Conservation (phyloP, 1,284 basidiomycete genomes). For the Megacollybia platyphylla region DNA sequence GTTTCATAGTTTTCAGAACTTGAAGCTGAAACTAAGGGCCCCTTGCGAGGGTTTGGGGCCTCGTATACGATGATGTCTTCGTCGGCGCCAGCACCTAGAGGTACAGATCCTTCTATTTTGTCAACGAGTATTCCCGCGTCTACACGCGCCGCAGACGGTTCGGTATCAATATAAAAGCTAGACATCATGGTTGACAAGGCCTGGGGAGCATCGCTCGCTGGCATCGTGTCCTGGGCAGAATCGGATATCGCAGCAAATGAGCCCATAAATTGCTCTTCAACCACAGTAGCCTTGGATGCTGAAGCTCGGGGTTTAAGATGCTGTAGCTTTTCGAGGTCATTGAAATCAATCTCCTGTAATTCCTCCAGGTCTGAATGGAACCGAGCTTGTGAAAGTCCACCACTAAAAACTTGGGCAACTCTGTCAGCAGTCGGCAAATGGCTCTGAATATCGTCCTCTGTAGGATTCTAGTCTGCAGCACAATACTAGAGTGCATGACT, state of each 20-base stretch:
- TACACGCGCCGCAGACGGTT: slow-evolving; percentile 1
- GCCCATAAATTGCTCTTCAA: slow-evolving; percentile 31
- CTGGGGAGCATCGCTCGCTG: not conserved
- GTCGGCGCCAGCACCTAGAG: slow-evolving; percentile 31
- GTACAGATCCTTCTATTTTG: slow-evolving; percentile 9
- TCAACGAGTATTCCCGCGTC: not conserved
- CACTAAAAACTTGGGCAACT: slow-evolving; percentile 46
- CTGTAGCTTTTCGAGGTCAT: slow-evolving; percentile 36
- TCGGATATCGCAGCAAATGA: slow-evolving; percentile 7
- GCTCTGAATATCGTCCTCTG: slow-evolving; percentile 33
- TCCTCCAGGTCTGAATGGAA: slow-evolving; percentile 20
- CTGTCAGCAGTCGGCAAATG: slow-evolving; percentile 55
- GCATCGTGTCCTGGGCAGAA: slow-evolving; percentile 1
- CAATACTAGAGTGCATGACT: slow-evolving; percentile 11
- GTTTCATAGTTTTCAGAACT: too few species aligned
- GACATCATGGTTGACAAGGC: not conserved
- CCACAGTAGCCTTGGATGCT: slow-evolving; percentile 10
- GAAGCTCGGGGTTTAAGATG: slow-evolving; percentile 16
- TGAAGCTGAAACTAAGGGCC: slow-evolving; percentile 7
- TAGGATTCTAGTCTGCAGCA: slow-evolving; percentile 1
- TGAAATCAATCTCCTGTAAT: slow-evolving; percentile 55
- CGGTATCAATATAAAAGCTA: slow-evolving; percentile 14
- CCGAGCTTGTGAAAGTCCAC: slow-evolving; percentile 11
- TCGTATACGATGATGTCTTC: slow-evolving; percentile 50
- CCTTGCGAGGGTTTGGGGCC: slow-evolving; percentile 37